Base-by-base conservation (phyloP, 176 grass and related monocot genomes). In the Oryza coarctata region DNA sequence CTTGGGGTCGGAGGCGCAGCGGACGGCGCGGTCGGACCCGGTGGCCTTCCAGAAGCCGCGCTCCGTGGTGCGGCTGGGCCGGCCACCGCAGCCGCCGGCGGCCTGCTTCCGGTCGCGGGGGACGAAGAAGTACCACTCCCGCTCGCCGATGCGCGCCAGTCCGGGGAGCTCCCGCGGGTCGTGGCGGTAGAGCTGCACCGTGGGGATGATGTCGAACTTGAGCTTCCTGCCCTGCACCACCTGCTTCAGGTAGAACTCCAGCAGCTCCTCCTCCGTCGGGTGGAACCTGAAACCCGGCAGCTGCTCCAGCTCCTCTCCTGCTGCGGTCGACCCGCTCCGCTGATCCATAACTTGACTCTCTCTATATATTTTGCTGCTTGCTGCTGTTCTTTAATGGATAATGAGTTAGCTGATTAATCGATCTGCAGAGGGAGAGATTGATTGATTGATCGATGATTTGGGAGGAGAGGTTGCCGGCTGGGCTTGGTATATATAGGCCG, bases 101-200 rank as follows among this genome's bases (percentile, higher is more conserved):
- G 64, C 15, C 23, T 86, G 82, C 83, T 90, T 93, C 38, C 92
- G 80, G 76, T 98, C 93, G 65, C 96, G 86, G 11, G 92, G 90
- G 69, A 98, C 96, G 77, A 92, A 95, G 93, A 98, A 98, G 80
- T 98, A 98, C 96, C 96, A 98, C 86, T 98, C 96, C 2, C 88
- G 83, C 83, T 95, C 96, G 35, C 96, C 93, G 49, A 98, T 93
- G 68, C 68, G 85, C 9, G 96, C 88, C 3, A 98, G 34, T 4
- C 80, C 85, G 0, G 96, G 96, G 1, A 98, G 96, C 63, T 98
- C 90, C 86, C 90, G 84, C 1, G 96, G 96, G 36, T 98, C 79
- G 62, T 98, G 74, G 11, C 93, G 88, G 82, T 98, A 98, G 32
- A 98, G 90, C 15, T 95, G 78, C 1, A 98, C 85, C 1, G 93